Evolutionary conservation across 2,329 filamentous ascomycete genomes (phyloP).

Genomic region (Scytalidium lignicola): DNA sequence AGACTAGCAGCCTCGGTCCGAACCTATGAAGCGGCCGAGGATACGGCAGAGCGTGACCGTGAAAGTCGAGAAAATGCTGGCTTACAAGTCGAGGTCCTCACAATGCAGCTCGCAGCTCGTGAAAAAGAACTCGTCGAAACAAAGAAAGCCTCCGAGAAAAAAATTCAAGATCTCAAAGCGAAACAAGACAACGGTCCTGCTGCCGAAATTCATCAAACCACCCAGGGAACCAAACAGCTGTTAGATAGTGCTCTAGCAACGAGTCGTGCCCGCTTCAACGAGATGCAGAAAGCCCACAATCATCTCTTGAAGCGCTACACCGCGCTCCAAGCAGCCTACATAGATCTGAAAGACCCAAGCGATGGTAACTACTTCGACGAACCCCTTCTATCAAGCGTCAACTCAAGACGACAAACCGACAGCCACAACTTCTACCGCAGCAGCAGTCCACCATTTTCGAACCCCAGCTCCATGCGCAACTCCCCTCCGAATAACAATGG

Average conservation of each 20-base stretch:
- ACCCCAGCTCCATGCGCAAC: not conserved
- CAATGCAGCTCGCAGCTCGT: constrained; percentile 49
- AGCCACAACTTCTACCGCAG: not conserved
- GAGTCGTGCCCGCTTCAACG: constrained; percentile 39
- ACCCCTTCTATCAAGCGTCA: constrained; percentile 8
- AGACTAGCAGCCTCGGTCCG: constrained; percentile 56
- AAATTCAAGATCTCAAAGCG: constrained; percentile 40
- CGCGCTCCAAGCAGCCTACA: constrained; percentile 40
- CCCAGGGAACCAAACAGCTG: constrained; percentile 17
- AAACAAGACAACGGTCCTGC: constrained; percentile 4
- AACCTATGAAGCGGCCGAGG: constrained; percentile 59
- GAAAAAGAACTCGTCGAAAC: constrained; percentile 41
- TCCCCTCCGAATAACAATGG: not conserved
- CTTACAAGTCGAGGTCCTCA: constrained; percentile 52
- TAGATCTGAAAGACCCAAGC: constrained; percentile 31
- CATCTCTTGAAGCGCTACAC: constrained; percentile 44
- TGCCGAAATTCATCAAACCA: not conserved
- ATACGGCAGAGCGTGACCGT: constrained; percentile 51
- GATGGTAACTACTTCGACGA: constrained; percentile 17
- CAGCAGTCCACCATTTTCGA: not conserved
- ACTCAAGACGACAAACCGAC: not conserved
- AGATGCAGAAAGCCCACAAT: constrained; percentile 46
- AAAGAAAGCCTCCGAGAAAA: constrained; percentile 39
- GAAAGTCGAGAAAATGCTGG: constrained; percentile 55
- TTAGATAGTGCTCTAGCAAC: constrained; percentile 43